Evolutionary conservation across 2,329 filamentous ascomycete species (phyloP).

Genomic region (Xylaria sp.): DNA sequence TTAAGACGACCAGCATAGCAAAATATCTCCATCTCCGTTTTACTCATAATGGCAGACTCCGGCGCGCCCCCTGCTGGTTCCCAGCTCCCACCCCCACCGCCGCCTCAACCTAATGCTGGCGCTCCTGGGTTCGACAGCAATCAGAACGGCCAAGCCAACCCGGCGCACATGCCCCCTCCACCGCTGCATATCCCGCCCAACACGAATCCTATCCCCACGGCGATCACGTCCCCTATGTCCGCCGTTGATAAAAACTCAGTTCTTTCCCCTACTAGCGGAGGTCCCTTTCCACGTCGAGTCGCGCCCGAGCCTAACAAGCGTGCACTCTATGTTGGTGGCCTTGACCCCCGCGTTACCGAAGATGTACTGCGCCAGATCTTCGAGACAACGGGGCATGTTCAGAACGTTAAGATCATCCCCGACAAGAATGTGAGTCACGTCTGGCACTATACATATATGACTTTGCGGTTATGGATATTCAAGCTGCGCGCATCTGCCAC

Average conservation of each 20-base stretch:
- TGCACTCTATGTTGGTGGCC: conserved; percentile 92
- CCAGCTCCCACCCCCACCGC: conserved; percentile 77
- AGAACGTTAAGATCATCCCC: conserved; percentile 99
- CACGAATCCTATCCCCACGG: conserved; percentile 93
- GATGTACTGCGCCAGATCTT: conserved; percentile 98
- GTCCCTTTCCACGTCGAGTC: conserved; percentile 85
- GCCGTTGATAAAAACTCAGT: conserved; percentile 69
- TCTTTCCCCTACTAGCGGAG: conserved; percentile 86
- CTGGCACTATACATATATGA: neutral
- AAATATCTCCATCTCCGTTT: conserved; percentile 17
- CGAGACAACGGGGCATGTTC: conserved; percentile 97
- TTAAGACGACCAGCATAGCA: conserved; percentile 12
- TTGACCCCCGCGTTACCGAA: conserved; percentile 95
- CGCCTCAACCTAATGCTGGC: conserved; percentile 74
- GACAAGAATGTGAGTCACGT: conserved; percentile 93
- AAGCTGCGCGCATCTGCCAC: neutral
- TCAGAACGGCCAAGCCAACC: conserved; percentile 76
- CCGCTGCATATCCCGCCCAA: conserved; percentile 95
- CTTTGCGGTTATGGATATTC: neutral
- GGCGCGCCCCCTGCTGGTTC: conserved; percentile 70
- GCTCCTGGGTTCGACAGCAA: conserved; percentile 82
- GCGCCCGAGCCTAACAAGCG: conserved; percentile 99
- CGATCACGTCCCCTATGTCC: conserved; percentile 88
- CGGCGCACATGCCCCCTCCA: conserved; percentile 86
- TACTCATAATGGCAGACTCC: conserved; percentile 78